A percentile compares a stretch with the other conserved stretches of the same genome.
These are phyloP conservation scores for Xylariaceae sp. DNA, from an alignment of 2,329 filamentous ascomycete genomes.

Conservation along the genomic window DNA sequence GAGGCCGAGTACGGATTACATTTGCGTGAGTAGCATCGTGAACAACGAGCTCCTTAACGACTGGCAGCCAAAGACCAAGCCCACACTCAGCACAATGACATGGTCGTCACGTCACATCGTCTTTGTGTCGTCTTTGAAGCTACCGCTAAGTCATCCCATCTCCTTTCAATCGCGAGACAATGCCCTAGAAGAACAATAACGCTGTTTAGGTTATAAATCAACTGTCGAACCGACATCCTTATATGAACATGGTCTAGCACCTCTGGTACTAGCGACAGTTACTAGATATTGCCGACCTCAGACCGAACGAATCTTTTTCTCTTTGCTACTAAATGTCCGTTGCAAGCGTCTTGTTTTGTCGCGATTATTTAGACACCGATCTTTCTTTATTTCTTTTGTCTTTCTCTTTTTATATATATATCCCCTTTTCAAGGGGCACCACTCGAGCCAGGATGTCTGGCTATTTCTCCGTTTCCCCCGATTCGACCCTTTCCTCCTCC, in stretches of 20 bases:
- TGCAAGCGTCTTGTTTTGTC: too few species aligned
- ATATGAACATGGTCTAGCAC: too few species aligned
- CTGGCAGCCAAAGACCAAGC: neutral
- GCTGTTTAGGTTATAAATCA: neutral
- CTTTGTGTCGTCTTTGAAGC: neutral
- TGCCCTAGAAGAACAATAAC: neutral
- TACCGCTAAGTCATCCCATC: neutral
- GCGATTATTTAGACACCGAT: too few species aligned
- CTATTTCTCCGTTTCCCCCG: conserved; percentile 9
- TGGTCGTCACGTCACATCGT: neutral
- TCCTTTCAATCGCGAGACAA: neutral
- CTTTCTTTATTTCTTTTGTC: too few species aligned
- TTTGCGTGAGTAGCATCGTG: too few species aligned
- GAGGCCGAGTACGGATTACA: too few species aligned
- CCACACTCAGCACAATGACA: neutral
- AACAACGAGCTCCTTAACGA: neutral
- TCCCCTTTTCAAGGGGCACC: too few species aligned
- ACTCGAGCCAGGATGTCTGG: conserved; percentile 1
- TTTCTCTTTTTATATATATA: too few species aligned
- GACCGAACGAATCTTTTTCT: too few species aligned
- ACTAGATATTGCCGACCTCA: neutral
- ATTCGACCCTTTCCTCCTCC: conserved; percentile 1
- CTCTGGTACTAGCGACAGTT: too few species aligned
- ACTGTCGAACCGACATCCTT: neutral
- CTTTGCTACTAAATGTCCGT: neutral